These are phyloP conservation scores for Cyclostephanos tholiformis DNA, from an alignment of 108 stramenopile genomes.

Conservation along the genomic window DNA sequence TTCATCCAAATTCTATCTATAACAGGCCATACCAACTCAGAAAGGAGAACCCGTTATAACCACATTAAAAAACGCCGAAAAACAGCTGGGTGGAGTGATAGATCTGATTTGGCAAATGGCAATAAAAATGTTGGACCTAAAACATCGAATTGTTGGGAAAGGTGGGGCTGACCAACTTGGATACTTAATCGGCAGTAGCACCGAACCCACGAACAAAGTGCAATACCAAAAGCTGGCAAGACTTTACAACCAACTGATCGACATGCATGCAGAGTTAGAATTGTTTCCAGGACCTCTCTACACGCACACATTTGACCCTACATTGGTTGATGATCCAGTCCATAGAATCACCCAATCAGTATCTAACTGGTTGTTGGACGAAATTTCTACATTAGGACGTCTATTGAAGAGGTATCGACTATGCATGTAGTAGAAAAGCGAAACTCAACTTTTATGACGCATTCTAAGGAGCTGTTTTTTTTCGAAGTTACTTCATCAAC, in stretches of 20 bases:
- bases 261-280: constrained; percentile 51
- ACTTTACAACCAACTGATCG: constrained; percentile 57
- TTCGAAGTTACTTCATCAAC: too few species aligned
- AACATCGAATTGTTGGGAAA: background rate
- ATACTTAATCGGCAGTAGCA: background rate
- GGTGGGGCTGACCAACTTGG: background rate
- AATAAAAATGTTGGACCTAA: constrained; percentile 30
- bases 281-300: constrained; percentile 14
- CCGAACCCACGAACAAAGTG: constrained; percentile 14
- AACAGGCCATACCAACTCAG: constrained; percentile 29
- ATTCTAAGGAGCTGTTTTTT: too few species aligned
- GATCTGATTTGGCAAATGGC: constrained; percentile 41
- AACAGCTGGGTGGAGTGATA: constrained; percentile 14
- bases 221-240: constrained; percentile 49
- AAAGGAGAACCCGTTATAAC: constrained; percentile 30
- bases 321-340: constrained; percentile 31
- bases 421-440: background rate
- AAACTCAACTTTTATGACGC: too few species aligned
- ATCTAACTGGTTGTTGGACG: constrained; percentile 51
- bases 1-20: background rate
- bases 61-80: constrained; percentile 24
- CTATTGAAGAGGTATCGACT: constrained; percentile 5
- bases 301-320: constrained; percentile 49
- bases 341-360: constrained; percentile 42
- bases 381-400: constrained; percentile 21